These are phyloP conservation scores for Eucalyptus caleyi DNA, from an alignment of 345 rosid genomes.

Conservation along the genomic window DNA sequence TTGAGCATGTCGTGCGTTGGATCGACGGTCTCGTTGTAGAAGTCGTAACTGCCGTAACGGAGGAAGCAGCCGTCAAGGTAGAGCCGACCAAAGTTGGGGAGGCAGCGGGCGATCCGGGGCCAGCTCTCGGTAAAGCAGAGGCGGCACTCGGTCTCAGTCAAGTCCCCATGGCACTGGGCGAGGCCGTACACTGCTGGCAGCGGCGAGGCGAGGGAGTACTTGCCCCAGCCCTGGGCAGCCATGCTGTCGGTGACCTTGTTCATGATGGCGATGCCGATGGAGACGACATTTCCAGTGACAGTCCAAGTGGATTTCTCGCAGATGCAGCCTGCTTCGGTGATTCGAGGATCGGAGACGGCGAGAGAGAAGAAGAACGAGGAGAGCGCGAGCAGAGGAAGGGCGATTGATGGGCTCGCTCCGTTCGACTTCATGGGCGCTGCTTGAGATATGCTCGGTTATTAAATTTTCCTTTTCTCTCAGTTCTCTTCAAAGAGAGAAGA, in stretches of 20 bases:
- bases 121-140: slow-evolving; percentile 20
- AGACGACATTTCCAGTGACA: too few relatives aligned
- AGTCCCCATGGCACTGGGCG: slow-evolving; percentile 32
- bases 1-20: slow-evolving; percentile 1
- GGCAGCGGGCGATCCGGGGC: slow-evolving; percentile 6
- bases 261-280: too few relatives aligned
- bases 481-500: background rate
- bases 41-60: slow-evolving; percentile 26
- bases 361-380: too few relatives aligned
- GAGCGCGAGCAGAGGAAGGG: too few relatives aligned
- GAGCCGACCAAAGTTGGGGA: slow-evolving; percentile 31
- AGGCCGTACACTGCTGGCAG: slow-evolving; percentile 14
- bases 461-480: background rate
- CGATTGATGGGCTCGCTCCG: too few relatives aligned
- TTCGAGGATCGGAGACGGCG: too few relatives aligned
- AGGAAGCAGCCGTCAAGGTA: slow-evolving; percentile 60
- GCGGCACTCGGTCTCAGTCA: slow-evolving; percentile 23
- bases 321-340: too few relatives aligned
- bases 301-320: too few relatives aligned
- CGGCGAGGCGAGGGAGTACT: background rate
- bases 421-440: too few relatives aligned
- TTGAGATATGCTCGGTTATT: too few relatives aligned
- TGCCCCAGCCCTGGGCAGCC: too few relatives aligned
- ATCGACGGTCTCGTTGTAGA: slow-evolving; percentile 30
- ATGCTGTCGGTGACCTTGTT: too few relatives aligned